Conservation (phyloP, 176 grass and related monocot genomes). For the Puya raimondii region DNA sequence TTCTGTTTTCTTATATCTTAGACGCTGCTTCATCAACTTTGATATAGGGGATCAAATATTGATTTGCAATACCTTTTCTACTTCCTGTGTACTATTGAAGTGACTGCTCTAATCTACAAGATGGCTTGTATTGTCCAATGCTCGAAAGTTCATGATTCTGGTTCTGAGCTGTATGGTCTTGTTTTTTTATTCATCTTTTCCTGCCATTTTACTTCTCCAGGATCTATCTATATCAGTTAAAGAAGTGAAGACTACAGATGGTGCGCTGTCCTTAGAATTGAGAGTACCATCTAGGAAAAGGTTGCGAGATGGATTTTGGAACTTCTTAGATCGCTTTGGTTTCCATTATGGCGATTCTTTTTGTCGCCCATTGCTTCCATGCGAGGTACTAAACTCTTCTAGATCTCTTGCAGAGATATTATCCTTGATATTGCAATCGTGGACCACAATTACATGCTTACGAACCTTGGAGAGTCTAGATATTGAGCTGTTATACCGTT, state of each 20-base stretch:
- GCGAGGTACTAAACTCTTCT: slow-evolving; percentile 37
- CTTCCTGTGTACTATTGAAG: not conserved
- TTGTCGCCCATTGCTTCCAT: slow-evolving; percentile 54
- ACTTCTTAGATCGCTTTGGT: slow-evolving; percentile 61
- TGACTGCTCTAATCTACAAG: not conserved
- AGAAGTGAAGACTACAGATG: slow-evolving; percentile 64
- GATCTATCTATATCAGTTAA: slow-evolving; percentile 59
- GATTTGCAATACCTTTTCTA: not conserved
- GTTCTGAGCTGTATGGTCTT: not conserved
- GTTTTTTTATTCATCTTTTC: slow-evolving; percentile 1
- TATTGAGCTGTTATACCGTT: not conserved
- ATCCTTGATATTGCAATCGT: slow-evolving; percentile 1
- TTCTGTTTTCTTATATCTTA: not conserved
- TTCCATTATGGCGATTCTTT: slow-evolving; percentile 42
- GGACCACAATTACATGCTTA: not conserved
- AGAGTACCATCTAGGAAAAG: slow-evolving; percentile 41
- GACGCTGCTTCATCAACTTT: not conserved
- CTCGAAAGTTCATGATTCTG: not conserved
- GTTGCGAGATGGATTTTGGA: slow-evolving; percentile 55
- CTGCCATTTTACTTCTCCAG: slow-evolving; percentile 40
- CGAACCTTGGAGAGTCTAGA: not conserved
- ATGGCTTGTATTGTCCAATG: not conserved
- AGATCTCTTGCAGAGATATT: not conserved
- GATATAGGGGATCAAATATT: not conserved
- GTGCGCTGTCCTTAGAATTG: slow-evolving; percentile 50